phyloP scores from a whole-genome alignment of 2,329 filamentous ascomycete genomes.

The Fusarium anguioides region DNA sequence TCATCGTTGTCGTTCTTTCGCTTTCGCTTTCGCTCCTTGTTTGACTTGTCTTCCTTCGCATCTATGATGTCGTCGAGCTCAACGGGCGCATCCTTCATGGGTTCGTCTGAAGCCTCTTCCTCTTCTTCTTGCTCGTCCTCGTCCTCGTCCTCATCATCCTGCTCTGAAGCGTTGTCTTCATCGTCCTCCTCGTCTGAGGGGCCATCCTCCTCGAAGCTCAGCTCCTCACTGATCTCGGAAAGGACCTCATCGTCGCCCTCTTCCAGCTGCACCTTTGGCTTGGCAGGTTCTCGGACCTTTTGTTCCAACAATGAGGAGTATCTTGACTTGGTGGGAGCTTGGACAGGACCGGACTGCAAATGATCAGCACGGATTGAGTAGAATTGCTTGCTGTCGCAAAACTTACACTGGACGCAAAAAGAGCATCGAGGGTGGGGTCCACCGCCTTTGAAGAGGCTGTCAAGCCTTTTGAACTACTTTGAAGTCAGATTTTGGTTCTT shows the following conservation, averaged over 20 bases:
- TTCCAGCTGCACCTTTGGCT: conserved; percentile 46
- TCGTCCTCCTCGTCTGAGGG: conserved; percentile 43
- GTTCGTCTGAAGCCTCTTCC: conserved; percentile 54
- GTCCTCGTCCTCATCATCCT: conserved; percentile 41
- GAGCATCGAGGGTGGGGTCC: conserved; percentile 75
- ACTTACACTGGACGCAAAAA: conserved; percentile 80
- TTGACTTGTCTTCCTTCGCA: conserved; percentile 50
- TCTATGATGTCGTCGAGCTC: conserved; percentile 53
- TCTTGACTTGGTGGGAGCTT: conserved; percentile 57
- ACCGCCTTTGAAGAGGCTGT: conserved; percentile 64
- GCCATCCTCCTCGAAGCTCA: conserved; percentile 50
- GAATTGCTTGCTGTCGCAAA: conserved; percentile 14
- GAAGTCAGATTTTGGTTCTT: conserved; percentile 30
- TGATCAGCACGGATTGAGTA: conserved; percentile 24
- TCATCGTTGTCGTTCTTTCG: conserved; percentile 75
- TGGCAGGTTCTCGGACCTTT: conserved; percentile 47
- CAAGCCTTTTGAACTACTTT: conserved; percentile 54
- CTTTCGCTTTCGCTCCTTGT: conserved; percentile 70
- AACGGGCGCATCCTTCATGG: conserved; percentile 49
- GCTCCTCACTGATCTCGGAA: conserved; percentile 50
- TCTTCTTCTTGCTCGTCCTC: conserved; percentile 44
- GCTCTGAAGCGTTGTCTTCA: conserved; percentile 44
- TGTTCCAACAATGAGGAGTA: conserved; percentile 55
- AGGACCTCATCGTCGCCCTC: conserved; percentile 50
- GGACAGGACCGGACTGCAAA: conserved; percentile 63